These are phyloP conservation scores for Ascoidea asiatica DNA, from an alignment of 805 yeast genomes.

Conservation along the genomic window DNA sequence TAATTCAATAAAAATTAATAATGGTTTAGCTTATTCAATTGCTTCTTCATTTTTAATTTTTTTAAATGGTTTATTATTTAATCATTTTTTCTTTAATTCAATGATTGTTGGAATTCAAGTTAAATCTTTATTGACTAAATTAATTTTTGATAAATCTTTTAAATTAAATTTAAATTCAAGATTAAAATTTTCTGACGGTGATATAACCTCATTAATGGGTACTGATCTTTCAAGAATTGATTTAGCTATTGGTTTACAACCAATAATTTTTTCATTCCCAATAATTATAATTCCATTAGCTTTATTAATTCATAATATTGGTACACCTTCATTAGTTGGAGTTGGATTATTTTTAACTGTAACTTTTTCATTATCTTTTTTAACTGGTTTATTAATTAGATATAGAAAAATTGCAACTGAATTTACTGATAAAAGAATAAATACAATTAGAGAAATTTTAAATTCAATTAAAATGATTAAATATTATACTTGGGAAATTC, in stretches of 20 bases:
- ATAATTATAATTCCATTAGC: constrained; percentile 49
- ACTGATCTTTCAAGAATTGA: constrained; percentile 76
- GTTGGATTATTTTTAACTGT: constrained; percentile 37
- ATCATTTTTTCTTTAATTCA: constrained; percentile 51
- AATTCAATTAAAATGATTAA: constrained; percentile 73
- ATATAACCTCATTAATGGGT: constrained; percentile 65
- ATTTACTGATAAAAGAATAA: constrained; percentile 67
- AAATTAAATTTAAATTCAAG: constrained; percentile 42
- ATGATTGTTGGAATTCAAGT: constrained; percentile 57
- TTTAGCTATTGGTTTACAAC: constrained; percentile 57
- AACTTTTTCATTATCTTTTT: constrained; percentile 24
- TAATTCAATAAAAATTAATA: constrained; percentile 23
- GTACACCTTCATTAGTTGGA: constrained; percentile 64
- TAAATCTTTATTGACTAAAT: constrained; percentile 59
- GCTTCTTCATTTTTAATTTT: constrained; percentile 50
- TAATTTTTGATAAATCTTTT: constrained; percentile 57
- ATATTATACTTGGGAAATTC: constrained; percentile 83
- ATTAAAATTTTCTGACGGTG: constrained; percentile 50
- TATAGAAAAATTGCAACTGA: constrained; percentile 44
- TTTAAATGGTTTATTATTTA: constrained; percentile 31
- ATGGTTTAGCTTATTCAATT: constrained; percentile 66
- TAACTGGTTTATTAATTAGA: constrained; percentile 37
- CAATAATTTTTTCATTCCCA: constrained; percentile 51
- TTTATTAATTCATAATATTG: constrained; percentile 52
- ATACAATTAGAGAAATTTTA: constrained; percentile 64